phyloP scores from a whole-genome alignment of 2,329 filamentous ascomycete genomes.

The Aureobasidium vineae region DNA sequence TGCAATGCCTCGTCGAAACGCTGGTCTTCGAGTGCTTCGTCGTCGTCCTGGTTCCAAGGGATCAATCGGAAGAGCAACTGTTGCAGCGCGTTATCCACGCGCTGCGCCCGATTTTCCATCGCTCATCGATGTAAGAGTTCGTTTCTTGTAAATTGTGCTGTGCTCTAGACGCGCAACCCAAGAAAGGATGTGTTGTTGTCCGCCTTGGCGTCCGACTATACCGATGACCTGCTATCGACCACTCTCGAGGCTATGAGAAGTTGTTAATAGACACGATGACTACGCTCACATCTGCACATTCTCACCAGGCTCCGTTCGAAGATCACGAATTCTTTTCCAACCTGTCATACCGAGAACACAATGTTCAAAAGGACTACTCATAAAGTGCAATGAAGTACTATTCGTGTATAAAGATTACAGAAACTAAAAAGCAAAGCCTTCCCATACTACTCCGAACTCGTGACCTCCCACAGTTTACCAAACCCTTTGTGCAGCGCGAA shows the following conservation, averaged over 20 bases:
- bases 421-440: slow-evolving; percentile 4
- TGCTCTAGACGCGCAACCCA: neutral
- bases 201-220: neutral
- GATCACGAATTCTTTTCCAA: too few species aligned
- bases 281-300: neutral
- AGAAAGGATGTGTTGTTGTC: slow-evolving; percentile 24
- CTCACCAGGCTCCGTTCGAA: neutral
- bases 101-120: slow-evolving; percentile 43
- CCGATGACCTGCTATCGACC: neutral
- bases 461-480: slow-evolving; percentile 7
- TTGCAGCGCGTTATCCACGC: slow-evolving; percentile 75
- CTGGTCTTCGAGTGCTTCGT: slow-evolving; percentile 65
- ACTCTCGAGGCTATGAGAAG: neutral
- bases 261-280: neutral
- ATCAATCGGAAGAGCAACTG: slow-evolving; percentile 74
- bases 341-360: too few species aligned
- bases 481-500: slow-evolving; percentile 19
- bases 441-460: slow-evolving; percentile 1
- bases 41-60: slow-evolving; percentile 57
- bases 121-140: neutral
- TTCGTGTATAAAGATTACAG: slow-evolving; percentile 21
- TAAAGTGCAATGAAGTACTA: neutral
- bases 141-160: neutral
- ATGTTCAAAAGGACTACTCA: too few species aligned
- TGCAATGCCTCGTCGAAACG: slow-evolving; percentile 63